Conservation (phyloP, 805 yeast genomes). For the Metschnikowia santaceciliae region DNA sequence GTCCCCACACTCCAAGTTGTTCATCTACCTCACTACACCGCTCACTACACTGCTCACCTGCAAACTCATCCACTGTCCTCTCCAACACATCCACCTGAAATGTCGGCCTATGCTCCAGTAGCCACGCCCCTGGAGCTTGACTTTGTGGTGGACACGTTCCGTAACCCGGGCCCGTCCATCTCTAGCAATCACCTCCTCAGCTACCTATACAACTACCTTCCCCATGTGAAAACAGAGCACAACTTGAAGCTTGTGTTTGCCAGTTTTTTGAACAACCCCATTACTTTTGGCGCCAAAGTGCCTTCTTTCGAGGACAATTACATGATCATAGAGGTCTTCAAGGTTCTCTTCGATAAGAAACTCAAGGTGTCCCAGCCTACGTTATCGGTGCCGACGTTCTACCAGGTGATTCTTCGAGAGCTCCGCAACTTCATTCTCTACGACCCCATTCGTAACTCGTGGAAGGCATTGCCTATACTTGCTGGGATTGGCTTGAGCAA, state of each 20-base stretch:
- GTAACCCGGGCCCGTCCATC: slow-evolving; percentile 34
- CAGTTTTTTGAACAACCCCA: slow-evolving; percentile 42
- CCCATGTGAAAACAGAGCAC: slow-evolving; percentile 44
- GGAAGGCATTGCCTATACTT: slow-evolving; percentile 48
- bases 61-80: background rate
- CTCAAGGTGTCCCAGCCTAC: slow-evolving; percentile 47
- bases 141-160: slow-evolving; percentile 41
- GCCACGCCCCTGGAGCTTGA: slow-evolving; percentile 43
- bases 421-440: slow-evolving; percentile 27
- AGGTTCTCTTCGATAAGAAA: slow-evolving; percentile 43
- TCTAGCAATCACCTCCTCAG: slow-evolving; percentile 37
- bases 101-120: background rate
- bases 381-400: slow-evolving; percentile 41
- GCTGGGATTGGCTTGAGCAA: slow-evolving; percentile 43
- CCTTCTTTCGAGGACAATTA: slow-evolving; percentile 31
- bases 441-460: slow-evolving; percentile 29
- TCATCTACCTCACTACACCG: no score
- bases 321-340: slow-evolving; percentile 46
- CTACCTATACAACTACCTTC: slow-evolving; percentile 48
- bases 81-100: background rate
- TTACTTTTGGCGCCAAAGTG: slow-evolving; percentile 20
- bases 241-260: slow-evolving; percentile 44
- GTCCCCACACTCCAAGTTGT: background rate
- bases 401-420: slow-evolving; percentile 34
- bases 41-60: background rate